These are phyloP conservation scores for Linaria vulgaris DNA, from an alignment of 257 asterid species.

Conservation along the genomic window DNA sequence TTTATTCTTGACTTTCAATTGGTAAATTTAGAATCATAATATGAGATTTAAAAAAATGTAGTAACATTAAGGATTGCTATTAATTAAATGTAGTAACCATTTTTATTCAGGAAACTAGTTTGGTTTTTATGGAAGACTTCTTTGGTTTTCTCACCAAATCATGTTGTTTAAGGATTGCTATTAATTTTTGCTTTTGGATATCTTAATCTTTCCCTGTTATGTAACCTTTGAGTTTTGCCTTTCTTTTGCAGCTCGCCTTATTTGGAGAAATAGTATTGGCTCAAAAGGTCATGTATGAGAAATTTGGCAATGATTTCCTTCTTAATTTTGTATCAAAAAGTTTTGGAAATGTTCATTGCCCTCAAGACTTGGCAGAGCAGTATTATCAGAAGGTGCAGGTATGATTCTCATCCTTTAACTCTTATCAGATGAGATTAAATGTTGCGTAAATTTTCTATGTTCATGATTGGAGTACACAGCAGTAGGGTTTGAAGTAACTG, in stretches of 20 bases:
- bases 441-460: background rate
- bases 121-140: background rate
- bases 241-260: constrained; percentile 55
- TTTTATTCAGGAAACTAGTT: background rate
- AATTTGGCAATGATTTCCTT: constrained; percentile 79
- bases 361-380: constrained; percentile 84
- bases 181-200: background rate
- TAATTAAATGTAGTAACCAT: too few relatives aligned
- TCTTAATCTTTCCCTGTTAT: background rate
- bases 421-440: background rate
- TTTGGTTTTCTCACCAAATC: background rate
- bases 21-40: background rate
- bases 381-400: constrained; percentile 90
- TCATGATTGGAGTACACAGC: background rate
- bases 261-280: constrained; percentile 80
- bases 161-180: background rate
- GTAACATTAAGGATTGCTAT: background rate
- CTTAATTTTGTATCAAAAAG: constrained; percentile 71
- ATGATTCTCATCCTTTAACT: constrained; percentile 19
- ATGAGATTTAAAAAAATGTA: background rate
- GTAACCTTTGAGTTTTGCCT: constrained; percentile 16
- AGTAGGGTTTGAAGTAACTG: background rate
- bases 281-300: constrained; percentile 92
- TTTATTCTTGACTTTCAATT: background rate
- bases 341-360: constrained; percentile 62